phyloP scores from a whole-genome alignment of 805 yeast species.

The Lachancea waltii region DNA sequence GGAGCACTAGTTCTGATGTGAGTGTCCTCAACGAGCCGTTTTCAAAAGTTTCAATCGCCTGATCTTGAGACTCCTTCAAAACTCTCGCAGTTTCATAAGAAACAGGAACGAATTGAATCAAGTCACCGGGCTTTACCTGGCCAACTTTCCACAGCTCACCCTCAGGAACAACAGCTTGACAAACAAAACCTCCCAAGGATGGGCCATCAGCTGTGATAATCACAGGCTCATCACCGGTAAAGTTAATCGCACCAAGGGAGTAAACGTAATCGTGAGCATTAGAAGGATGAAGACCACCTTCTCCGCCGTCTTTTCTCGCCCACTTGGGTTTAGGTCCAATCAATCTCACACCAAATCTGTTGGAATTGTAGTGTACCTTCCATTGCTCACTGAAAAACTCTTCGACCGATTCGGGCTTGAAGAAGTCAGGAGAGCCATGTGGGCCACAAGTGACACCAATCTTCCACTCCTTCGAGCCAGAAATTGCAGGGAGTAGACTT shows the following conservation, averaged over 20 bases:
- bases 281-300: constrained; percentile 97
- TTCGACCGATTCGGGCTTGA: constrained; percentile 63
- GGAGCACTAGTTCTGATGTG: constrained; percentile 27
- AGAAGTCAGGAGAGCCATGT: constrained; percentile 95
- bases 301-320: constrained; percentile 97
- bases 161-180: constrained; percentile 92
- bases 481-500: constrained; percentile 32
- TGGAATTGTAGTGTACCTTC: constrained; percentile 96
- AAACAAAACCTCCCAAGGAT: constrained; percentile 93
- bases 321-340: constrained; percentile 94
- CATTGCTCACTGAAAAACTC: constrained; percentile 74
- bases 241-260: constrained; percentile 92
- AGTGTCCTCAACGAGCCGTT: constrained; percentile 26
- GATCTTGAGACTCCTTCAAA: constrained; percentile 58
- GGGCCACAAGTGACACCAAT: constrained; percentile 97
- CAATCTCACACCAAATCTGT: constrained; percentile 91
- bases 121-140: constrained; percentile 93
- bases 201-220: constrained; percentile 97
- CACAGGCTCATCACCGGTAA: constrained; percentile 98
- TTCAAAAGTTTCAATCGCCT: constrained; percentile 35
- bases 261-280: constrained; percentile 97
- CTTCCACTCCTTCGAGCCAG: constrained; percentile 48
- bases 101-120: constrained; percentile 73
- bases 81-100: constrained; percentile 58
- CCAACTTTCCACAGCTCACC: constrained; percentile 99